Percentiles rank a stretch among this genome's conserved stretches.
These are phyloP conservation scores for Solanum sejunctum DNA, from an alignment of 257 asterid genomes.

Conservation along the genomic window DNA sequence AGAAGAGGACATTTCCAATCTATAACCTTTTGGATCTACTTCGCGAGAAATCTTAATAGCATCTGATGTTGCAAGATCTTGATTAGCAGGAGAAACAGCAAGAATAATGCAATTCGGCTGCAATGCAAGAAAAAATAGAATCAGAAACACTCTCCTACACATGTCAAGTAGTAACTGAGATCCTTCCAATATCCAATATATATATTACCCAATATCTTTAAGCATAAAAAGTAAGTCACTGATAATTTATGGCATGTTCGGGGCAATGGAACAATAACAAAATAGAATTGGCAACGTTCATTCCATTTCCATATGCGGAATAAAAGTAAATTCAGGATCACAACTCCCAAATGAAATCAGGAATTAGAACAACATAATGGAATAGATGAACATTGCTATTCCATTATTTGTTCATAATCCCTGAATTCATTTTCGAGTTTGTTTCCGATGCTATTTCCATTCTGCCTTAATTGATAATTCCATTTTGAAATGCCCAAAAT, in stretches of 20 bases:
- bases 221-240: background rate
- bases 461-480: background rate
- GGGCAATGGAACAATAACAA: background rate
- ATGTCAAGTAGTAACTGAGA: background rate
- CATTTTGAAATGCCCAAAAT: background rate
- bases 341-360: background rate
- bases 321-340: background rate
- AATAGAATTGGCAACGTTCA: background rate
- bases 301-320: background rate
- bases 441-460: background rate
- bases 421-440: background rate
- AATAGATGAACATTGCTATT: background rate
- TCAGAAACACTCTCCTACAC: background rate
- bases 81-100: conserved; percentile 22
- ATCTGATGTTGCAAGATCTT: conserved; percentile 22
- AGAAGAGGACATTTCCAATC: background rate
- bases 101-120: conserved; percentile 22
- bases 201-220: background rate
- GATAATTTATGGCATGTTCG: background rate
- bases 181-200: background rate
- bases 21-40: conserved; percentile 20
- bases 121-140: background rate
- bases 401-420: background rate
- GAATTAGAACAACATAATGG: background rate
- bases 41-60: conserved; percentile 22